Base-by-base conservation (phyloP, 768 basidiomycete genomes). In the Suillus discolor region DNA sequence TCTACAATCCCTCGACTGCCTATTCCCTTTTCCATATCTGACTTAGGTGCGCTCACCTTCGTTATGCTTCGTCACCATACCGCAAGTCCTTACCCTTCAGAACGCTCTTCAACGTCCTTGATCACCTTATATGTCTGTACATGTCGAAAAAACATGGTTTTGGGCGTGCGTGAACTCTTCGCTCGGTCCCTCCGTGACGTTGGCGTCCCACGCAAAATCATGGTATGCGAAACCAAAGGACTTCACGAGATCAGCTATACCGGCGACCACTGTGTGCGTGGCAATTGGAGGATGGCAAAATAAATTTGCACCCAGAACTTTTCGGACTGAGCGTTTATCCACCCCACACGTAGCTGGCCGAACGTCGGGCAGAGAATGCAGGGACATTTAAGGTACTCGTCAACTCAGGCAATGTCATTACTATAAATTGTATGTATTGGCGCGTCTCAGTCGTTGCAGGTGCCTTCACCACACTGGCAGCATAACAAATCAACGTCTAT, bases 231-330 rank as follows among this genome's bases (percentile, higher is more conserved):
- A 1, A 87, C 85, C 44, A 96, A 98, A 74, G 87, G 87, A 1
- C 81, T 99, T 49, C 97, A 98, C 77, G 97, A 99, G 82, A 94
- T 99, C 74, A 94, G 91, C 75, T 95, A 93, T 70, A 95, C 93
- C 0, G 96, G 96, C 1, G 87, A 90, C 16, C 95, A 12, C 85
- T 77, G 90, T 6, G 31, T 31, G 31, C 86, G 39, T 92, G 94
- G 96, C 88, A 91, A 64, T 85, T 97, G 68, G 83, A 83, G 51
- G 81, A 92, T 28, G 92, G 90, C 31, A 70, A 78, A 41, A 88
- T 97, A 38, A 83, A 83, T 5, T 78, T 97, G 49, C 86, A 83
- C 62, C 94, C 91, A 0, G 81, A 83, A 8, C 82, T 87, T 62
- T 98, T 99, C 72, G 96, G 96, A 0, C 81, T 97, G 11, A 72